Percentiles rank a stretch among this genome's conserved stretches.
Conservation (phyloP, 768 basidiomycete genomes). For the Pilatotrama ljubarskyi region DNA sequence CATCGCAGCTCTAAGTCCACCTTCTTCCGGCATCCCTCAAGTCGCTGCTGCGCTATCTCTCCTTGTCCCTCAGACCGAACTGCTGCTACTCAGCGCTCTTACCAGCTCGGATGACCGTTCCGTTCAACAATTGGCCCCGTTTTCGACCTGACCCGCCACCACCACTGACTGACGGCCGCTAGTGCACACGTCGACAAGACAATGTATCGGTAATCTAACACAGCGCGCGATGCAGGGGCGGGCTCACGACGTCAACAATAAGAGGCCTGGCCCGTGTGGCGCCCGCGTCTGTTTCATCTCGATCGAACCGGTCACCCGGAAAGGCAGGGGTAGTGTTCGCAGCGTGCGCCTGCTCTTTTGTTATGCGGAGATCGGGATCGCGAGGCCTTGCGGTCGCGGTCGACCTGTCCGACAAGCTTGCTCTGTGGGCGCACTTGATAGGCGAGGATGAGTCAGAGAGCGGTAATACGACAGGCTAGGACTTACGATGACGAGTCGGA, state of each 20-base stretch:
- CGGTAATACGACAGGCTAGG: no score
- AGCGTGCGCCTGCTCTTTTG: neutral
- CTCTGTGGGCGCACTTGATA: conserved; percentile 1
- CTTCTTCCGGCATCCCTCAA: neutral
- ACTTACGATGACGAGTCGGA: no score
- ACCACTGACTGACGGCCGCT: neutral
- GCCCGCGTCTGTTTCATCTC: conserved; percentile 2
- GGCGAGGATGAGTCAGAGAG: neutral
- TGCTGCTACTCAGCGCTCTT: neutral
- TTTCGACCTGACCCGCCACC: neutral
- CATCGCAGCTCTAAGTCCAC: neutral
- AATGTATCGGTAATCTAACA: neutral
- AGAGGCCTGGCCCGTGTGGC: conserved; percentile 1
- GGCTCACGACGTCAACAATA: neutral
- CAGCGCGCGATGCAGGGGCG: neutral
- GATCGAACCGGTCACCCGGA: neutral
- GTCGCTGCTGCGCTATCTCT: no score
- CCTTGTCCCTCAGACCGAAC: neutral
- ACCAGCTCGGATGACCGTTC: neutral
- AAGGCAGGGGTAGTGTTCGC: conserved; percentile 12
- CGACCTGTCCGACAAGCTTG: neutral
- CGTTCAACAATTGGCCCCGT: neutral
- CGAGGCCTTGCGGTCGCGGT: neutral
- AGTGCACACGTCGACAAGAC: neutral
- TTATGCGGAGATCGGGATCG: neutral